Percentiles rank a stretch among this genome's conserved stretches.
Conservation (phyloP, 345 rosid genomes). For the Eucalyptus cloeziana region DNA sequence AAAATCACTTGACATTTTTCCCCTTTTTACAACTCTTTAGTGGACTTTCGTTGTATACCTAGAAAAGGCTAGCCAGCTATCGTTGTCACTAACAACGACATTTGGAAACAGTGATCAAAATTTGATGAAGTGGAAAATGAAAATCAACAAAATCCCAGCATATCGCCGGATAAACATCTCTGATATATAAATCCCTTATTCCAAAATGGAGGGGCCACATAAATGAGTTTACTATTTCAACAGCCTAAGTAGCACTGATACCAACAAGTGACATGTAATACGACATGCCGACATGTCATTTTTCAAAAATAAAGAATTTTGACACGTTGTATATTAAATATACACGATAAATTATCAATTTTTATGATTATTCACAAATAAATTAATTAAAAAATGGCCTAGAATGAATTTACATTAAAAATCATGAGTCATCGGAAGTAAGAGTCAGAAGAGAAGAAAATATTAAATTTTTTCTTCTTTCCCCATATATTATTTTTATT, state of each 20-base stretch:
- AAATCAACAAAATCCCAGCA: rapidly evolving
- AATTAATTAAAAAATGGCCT: rapidly evolving
- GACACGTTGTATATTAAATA: no score
- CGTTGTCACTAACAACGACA: not conserved
- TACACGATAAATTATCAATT: no score
- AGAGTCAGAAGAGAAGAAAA: no score
- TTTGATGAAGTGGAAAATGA: not conserved
- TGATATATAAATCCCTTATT: no score
- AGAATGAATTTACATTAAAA: no score
- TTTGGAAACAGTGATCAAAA: no score
- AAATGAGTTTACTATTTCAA: rapidly evolving
- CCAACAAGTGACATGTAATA: rapidly evolving
- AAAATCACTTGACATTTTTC: no score
- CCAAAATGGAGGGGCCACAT: rapidly evolving
- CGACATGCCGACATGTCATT: rapidly evolving
- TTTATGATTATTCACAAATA: no score
- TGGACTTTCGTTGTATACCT: rapidly evolving
- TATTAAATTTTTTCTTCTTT: no score
- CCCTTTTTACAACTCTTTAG: not conserved
- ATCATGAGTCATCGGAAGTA: rapidly evolving
- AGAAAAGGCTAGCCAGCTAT: rapidly evolving
- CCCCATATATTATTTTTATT: no score
- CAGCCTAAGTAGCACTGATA: no score
- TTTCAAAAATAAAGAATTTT: rapidly evolving
- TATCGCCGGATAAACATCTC: rapidly evolving